phyloP scores from a whole-genome alignment of 176 grass and related monocot species.

The Triticum dicoccoides region DNA sequence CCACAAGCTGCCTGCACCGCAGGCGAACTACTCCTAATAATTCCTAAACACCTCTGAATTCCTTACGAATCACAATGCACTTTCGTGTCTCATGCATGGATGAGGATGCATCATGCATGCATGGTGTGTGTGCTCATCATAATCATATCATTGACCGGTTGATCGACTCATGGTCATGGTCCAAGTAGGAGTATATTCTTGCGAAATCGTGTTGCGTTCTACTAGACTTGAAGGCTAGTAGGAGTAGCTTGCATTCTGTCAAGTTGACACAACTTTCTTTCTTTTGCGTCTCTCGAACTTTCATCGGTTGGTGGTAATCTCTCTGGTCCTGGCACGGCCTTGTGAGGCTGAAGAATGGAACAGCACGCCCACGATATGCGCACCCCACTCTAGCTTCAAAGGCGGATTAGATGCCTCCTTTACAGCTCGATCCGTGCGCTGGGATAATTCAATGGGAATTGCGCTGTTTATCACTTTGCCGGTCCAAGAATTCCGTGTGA shows the following conservation, averaged over 20 bases:
- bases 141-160: background rate
- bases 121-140: background rate
- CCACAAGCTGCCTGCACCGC: background rate
- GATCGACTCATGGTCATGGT: background rate
- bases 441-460: conserved; percentile 3
- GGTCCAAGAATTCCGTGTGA: too few species aligned
- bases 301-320: background rate
- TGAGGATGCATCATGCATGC: background rate
- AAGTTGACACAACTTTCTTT: background rate
- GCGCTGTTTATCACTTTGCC: background rate
- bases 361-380: conserved; percentile 24
- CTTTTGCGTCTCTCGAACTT: background rate
- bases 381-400: conserved; percentile 14
- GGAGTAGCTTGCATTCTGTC: background rate
- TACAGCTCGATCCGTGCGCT: conserved; percentile 21
- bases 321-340: background rate
- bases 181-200: background rate
- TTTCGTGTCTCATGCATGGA: background rate
- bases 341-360: conserved; percentile 20
- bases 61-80: background rate
- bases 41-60: background rate
- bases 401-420: conserved; percentile 12
- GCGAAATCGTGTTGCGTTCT: background rate
- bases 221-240: background rate
- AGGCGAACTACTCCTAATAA: background rate